These are phyloP conservation scores for Huntiella bhutanensis DNA, from an alignment of 2,329 filamentous ascomycete species.

Conservation along the genomic window DNA sequence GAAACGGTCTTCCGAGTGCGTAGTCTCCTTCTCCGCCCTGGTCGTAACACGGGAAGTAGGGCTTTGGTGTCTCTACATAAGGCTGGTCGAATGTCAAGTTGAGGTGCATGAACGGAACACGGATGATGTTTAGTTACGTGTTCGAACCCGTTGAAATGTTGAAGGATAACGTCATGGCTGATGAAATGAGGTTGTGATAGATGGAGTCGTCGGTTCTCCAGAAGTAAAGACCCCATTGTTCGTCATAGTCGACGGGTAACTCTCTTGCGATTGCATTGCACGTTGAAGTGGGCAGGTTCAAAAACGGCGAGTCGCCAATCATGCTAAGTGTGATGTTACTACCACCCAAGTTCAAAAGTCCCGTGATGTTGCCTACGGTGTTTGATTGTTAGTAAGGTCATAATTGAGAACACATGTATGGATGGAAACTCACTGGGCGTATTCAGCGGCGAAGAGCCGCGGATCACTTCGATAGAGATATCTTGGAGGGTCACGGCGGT, in stretches of 20 bases:
- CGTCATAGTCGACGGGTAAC: neutral
- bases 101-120: neutral
- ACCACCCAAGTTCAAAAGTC: neutral
- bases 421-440: neutral
- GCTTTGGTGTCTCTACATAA: neutral
- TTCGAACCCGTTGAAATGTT: neutral
- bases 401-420: too few species aligned
- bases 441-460: neutral
- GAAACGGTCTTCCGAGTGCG: neutral
- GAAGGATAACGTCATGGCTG: neutral
- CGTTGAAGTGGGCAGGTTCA: neutral
- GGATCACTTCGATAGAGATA: neutral
- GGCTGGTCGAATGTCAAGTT: neutral
- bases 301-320: neutral
- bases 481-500: neutral
- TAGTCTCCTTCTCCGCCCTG: neutral
- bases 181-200: neutral
- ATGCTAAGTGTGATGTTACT: neutral
- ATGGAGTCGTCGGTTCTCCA: neutral
- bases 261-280: neutral
- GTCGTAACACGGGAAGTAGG: neutral
- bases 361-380: neutral
- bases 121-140: neutral
- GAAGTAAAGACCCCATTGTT: neutral
- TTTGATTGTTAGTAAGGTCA: too few species aligned